These are phyloP conservation scores for Puccinia hordei DNA, from an alignment of 1,284 basidiomycete species.

Conservation along the genomic window DNA sequence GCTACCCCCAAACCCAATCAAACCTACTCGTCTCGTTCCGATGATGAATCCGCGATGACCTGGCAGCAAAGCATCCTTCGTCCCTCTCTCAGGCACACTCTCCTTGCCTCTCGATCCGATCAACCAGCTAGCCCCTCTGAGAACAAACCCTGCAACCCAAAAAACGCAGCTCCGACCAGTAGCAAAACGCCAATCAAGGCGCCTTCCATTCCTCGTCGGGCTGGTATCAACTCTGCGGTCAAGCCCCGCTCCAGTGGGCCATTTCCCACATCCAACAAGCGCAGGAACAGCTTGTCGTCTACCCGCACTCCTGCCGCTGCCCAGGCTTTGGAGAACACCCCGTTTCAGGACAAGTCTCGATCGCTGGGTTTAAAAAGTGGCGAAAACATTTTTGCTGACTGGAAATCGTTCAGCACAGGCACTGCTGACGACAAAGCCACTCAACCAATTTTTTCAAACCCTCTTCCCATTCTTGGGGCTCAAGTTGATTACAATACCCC, in stretches of 20 bases:
- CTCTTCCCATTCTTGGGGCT: conserved; percentile 7
- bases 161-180: neutral
- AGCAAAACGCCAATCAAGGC: conserved; percentile 28
- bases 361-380: conserved; percentile 1
- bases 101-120: neutral
- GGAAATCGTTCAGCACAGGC: conserved; percentile 1
- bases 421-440: neutral
- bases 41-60: conserved; percentile 41
- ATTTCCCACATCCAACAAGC: neutral
- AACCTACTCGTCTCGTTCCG: conserved; percentile 16
- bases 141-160: conserved; percentile 15
- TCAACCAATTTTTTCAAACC: neutral
- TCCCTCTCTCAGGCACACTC: conserved; percentile 17
- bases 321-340: neutral
- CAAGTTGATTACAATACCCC: neutral
- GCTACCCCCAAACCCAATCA: neutral
- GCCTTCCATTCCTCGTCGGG: neutral
- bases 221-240: neutral
- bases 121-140: neutral
- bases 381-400: conserved; percentile 5
- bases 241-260: neutral
- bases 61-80: conserved; percentile 46
- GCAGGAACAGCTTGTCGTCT: conserved; percentile 24
- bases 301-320: neutral
- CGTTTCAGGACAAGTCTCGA: neutral